Base-by-base conservation (phyloP, 1,284 basidiomycete species). In the Ustilago tritici region DNA sequence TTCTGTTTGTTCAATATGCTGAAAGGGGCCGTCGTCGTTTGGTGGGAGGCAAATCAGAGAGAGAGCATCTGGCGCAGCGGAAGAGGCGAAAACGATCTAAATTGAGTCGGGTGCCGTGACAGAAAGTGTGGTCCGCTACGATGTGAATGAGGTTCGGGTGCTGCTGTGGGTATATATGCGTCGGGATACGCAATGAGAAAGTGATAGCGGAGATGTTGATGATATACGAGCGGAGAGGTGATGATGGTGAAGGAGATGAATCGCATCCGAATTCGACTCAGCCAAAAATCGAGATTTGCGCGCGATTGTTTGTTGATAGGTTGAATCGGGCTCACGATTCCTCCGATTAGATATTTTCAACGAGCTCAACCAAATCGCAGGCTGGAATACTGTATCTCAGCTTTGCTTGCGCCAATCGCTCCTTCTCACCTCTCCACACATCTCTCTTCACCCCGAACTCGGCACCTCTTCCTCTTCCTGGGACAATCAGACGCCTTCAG, bases 201-300 rank as follows among this genome's bases (percentile, higher is more conserved):
- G n/a, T 35, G 52, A 32, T 2, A 15, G 50, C 28, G 31, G 15
- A 36, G 17, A 12, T 10, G 34, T 15, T 49, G 23, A 11, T n/a
- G 46, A 49, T 10, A n/a, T 49, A n/a, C 46, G 15, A 23, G 23
- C 46, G 46, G 12, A 15, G 46, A 40, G 10, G 23, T 28, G 49
- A 32, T 32, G 49, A 32, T 50, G 28, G 28, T 31, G 49, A 32
- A 9, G 2, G 49, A 31, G 28, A 50, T 31, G 49, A 50, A n/a
- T 15, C 28, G 50, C 49, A 60, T 52, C 49, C 49, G 32, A 41
- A 32, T 60, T 61, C 59, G 50, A 61, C 50, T 61, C 59, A 61
- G 59, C 59, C 59, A 43, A 57, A 28, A 41, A 15, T 53, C 40
- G 49, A 50, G 28, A 50, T 31, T 14, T 19, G 59, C 59, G 50